Conservation (phyloP, 2,329 filamentous ascomycete species). For the Colletotrichum agaves region DNA sequence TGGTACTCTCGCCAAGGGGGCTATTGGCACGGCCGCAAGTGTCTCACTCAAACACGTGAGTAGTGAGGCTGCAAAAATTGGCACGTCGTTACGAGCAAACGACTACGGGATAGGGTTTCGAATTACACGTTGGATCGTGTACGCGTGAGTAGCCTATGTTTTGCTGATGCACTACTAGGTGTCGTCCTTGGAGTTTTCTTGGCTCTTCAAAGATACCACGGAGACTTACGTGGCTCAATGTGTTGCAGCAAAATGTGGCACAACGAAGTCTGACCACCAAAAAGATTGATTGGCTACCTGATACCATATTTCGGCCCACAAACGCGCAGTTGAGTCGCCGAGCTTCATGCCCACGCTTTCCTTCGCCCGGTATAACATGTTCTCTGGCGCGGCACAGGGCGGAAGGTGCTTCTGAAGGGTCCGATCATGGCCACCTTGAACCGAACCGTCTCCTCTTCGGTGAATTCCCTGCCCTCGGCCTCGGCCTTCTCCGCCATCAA, state of each 20-base stretch:
- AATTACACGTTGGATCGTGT: slow-evolving; percentile 40
- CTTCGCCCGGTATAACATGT: background rate
- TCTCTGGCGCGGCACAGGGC: slow-evolving; percentile 28
- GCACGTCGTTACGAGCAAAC: too few species aligned
- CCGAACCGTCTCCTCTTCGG: slow-evolving; percentile 32
- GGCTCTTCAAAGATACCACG: background rate
- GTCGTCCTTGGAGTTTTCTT: background rate
- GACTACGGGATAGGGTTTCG: background rate
- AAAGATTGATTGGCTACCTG: too few species aligned
- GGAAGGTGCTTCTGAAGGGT: slow-evolving; percentile 36
- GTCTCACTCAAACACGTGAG: too few species aligned
- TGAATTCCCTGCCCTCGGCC: slow-evolving; percentile 18
- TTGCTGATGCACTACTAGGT: background rate
- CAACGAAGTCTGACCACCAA: background rate
- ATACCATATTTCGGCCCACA: too few species aligned
- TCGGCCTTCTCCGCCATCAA: slow-evolving; percentile 33
- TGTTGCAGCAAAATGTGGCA: background rate
- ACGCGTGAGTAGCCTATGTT: background rate
- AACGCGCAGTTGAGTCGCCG: too few species aligned
- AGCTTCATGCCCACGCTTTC: too few species aligned
- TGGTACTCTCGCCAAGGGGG: too few species aligned
- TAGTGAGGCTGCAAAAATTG: too few species aligned
- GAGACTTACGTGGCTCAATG: background rate
- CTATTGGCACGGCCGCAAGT: too few species aligned
- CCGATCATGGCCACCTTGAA: slow-evolving; percentile 25